Evolutionary conservation across 2,329 filamentous ascomycete species (phyloP), one percentile per base, ranked within the genome.

Genomic region (Graphium sp.): DNA sequence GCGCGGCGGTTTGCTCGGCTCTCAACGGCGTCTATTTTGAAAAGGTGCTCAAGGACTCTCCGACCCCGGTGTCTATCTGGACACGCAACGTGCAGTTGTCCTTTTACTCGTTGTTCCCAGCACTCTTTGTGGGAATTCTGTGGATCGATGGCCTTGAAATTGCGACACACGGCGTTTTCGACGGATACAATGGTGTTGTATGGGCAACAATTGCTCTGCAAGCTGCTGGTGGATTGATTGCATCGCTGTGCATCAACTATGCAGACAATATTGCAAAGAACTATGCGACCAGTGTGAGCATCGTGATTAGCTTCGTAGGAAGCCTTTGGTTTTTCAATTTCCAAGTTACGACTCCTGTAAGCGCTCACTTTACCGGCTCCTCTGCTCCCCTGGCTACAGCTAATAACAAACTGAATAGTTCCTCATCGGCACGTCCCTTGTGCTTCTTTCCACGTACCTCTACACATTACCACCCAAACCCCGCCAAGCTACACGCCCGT

Each of bases 61-160:
- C 69, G 1, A 64, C 66, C 2, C 66, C 73, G 26, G 75, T 75
- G 5, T 87, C 82, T 1, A 63, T 95, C 10, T 98, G 89, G 89
- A 75, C 89, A 24, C 75, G 89, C 35, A 98, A 95, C 47, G 78
- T 94, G 26, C 89, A 98, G 50, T 60, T 98, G 15, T 85, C 84
- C 1, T 81, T 94, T 45, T 98, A 93, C 56, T 93, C 85, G 1
- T 60, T 95, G 2, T 87, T 94, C 41, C 83, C 87, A 0, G 80
- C 85, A 1, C 60, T 94, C 1, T 72, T 95, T 32, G 64, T 92
- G 29, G 89, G 87, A 2, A 76, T 95, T 5, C 55, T 91, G 3
- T 80, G 81, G 54, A 80, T 83, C 37, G 89, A 98, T 39, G 89
- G 87, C 16, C 70, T 74, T 35, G 75, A 79, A 22, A 84, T 98